Conservation (phyloP, 202 grass and related monocot species). For the Panicum virgatum region DNA sequence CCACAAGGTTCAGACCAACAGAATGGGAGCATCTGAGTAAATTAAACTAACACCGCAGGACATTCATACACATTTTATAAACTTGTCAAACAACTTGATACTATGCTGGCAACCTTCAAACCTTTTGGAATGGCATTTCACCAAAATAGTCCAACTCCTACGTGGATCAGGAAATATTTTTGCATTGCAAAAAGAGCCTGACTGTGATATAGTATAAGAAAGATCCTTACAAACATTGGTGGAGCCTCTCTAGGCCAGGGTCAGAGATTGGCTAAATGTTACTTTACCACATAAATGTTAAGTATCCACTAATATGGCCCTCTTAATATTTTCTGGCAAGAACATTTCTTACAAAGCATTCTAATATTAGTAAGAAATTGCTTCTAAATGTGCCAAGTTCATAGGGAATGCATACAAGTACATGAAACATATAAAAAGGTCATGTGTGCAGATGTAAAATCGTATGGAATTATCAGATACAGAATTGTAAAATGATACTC, state of each 20-base stretch:
- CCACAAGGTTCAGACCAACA: constrained; percentile 2
- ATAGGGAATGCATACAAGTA: constrained; percentile 20
- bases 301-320: neutral
- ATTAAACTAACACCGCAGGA: neutral
- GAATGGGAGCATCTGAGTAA: neutral
- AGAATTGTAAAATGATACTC: constrained; percentile 1
- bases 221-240: neutral
- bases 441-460: constrained; percentile 26
- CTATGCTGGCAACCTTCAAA: constrained; percentile 3
- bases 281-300: neutral
- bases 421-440: neutral
- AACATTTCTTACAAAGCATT: neutral
- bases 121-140: constrained; percentile 6
- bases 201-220: constrained; percentile 21
- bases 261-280: neutral
- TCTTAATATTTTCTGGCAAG: neutral
- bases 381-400: neutral
- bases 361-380: constrained; percentile 4
- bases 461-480: neutral
- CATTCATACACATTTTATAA: constrained; percentile 8
- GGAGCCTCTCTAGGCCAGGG: neutral
- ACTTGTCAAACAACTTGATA: constrained; percentile 11
- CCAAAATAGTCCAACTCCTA: neutral
- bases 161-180: neutral
- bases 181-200: neutral